phyloP scores from a whole-genome alignment of 192 early-diverging fungal species.

The Backusella tarrabulga region DNA sequence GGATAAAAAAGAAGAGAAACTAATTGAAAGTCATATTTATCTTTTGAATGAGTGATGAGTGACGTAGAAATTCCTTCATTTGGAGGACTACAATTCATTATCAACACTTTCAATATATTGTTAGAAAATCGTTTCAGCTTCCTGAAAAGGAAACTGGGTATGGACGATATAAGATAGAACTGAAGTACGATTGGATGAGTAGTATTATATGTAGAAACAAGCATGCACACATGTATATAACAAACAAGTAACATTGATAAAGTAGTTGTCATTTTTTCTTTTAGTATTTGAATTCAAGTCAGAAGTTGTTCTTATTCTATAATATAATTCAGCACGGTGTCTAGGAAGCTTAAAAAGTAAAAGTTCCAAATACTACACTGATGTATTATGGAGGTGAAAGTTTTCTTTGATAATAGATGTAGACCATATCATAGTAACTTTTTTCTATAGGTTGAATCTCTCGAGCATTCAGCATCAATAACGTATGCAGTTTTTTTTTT shows the following conservation, averaged over 20 bases:
- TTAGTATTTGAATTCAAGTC: not conserved
- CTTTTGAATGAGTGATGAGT: too few relatives aligned
- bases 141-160: not conserved
- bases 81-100: too few relatives aligned
- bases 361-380: not conserved
- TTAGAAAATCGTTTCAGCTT: slow-evolving; percentile 25
- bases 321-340: not conserved
- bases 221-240: not conserved
- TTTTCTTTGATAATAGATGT: not conserved
- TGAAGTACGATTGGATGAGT: not conserved
- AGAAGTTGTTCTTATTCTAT: not conserved
- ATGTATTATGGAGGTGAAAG: not conserved
- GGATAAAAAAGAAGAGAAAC: too few relatives aligned
- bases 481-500: too few relatives aligned
- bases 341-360: not conserved
- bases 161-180: not conserved
- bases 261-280: not conserved
- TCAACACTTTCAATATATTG: not conserved
- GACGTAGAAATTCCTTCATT: too few relatives aligned
- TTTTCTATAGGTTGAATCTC: too few relatives aligned
- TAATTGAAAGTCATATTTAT: too few relatives aligned
- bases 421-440: too few relatives aligned
- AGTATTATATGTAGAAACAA: slow-evolving; percentile 27
- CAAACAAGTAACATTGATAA: not conserved
- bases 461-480: too few relatives aligned